Conservation (phyloP, 805 yeast genomes). For the Limtongozyma cylindracea region DNA sequence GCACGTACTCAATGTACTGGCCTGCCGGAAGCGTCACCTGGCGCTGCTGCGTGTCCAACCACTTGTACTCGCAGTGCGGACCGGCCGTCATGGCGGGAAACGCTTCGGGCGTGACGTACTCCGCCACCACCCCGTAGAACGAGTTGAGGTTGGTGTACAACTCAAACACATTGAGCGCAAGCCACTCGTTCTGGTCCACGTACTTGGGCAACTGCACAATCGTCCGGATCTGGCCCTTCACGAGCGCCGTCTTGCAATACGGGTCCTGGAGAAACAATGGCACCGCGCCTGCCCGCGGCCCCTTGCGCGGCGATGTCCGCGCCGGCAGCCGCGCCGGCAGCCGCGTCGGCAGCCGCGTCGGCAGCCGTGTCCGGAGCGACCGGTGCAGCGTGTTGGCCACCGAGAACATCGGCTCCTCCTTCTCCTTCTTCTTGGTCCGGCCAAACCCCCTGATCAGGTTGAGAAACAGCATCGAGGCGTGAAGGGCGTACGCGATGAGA, state of each 20-base stretch:
- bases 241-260: constrained; percentile 79
- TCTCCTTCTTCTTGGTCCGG: constrained; percentile 17
- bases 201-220: constrained; percentile 88
- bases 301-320: constrained; percentile 2
- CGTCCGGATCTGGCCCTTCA: constrained; percentile 89
- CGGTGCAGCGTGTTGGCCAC: constrained; percentile 12
- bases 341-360: constrained; percentile 5
- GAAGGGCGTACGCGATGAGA: no score
- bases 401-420: constrained; percentile 8
- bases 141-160: constrained; percentile 66
- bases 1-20: constrained; percentile 78
- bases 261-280: constrained; percentile 80
- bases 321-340: constrained; percentile 4
- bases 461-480: constrained; percentile 14
- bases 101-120: constrained; percentile 72
- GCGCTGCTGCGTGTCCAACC: constrained; percentile 64
- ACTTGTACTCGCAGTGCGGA: constrained; percentile 68
- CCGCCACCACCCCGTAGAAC: constrained; percentile 77
- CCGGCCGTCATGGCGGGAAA: constrained; percentile 95
- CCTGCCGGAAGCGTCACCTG: constrained; percentile 74
- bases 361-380: constrained; percentile 10
- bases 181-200: constrained; percentile 89
- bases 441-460: constrained; percentile 21
- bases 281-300: constrained; percentile 4
- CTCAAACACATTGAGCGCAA: constrained; percentile 81